Conservation (phyloP, 257 asterid genomes). For the Buddleja alternifolia region DNA sequence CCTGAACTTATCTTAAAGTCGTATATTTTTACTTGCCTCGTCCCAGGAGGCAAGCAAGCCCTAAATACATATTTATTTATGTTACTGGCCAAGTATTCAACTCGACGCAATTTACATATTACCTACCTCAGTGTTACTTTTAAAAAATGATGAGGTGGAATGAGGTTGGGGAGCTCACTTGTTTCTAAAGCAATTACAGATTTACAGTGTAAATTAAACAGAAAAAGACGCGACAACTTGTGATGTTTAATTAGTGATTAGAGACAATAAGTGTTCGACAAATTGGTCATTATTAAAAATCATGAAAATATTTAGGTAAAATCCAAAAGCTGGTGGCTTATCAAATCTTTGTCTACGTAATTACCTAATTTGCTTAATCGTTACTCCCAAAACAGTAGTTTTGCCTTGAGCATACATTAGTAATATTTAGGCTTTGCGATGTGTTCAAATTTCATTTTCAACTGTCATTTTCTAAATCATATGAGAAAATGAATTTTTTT, state of each 20-base stretch:
- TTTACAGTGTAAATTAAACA: no score
- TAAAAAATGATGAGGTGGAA: background rate
- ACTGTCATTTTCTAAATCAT: no score
- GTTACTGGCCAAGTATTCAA: no score
- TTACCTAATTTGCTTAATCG: constrained; percentile 30
- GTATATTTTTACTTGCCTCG: no score
- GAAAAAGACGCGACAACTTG: background rate
- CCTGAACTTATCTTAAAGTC: no score
- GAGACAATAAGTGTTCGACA: constrained; percentile 6
- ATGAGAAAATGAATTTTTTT: no score
- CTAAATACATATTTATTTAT: no score
- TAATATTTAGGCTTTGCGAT: no score
- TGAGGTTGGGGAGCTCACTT: background rate
- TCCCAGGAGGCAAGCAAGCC: no score
- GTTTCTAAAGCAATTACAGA: constrained; percentile 10
- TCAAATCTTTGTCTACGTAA: constrained; percentile 29
- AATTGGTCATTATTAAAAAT: background rate
- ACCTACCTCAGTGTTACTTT: no score
- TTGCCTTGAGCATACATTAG: background rate
- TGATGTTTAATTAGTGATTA: background rate
- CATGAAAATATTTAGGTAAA: background rate
- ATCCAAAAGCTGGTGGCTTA: constrained; percentile 3
- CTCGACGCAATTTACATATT: no score
- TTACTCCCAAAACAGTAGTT: background rate
- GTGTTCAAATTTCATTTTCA: no score